A percentile compares a stretch with the other conserved stretches of the same genome.
Conservation (phyloP, 2,329 filamentous ascomycete species). For the Botrytis pseudocinerea region DNA sequence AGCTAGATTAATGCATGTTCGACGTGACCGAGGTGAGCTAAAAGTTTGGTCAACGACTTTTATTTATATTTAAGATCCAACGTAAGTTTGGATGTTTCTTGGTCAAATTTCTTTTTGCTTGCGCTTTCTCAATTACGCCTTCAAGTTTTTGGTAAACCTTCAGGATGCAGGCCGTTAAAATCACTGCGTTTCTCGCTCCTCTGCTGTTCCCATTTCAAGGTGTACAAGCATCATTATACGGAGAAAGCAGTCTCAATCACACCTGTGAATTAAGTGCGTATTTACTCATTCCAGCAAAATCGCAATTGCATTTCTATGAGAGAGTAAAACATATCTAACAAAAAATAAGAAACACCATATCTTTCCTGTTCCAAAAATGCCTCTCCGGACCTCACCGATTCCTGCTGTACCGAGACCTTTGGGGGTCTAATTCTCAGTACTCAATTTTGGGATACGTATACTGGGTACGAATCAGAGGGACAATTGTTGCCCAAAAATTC, state of each 20-base stretch:
- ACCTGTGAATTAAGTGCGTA: constrained; percentile 35
- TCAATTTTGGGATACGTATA: constrained; percentile 66
- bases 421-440: constrained; percentile 63
- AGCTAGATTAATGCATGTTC: neutral
- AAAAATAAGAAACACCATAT: constrained; percentile 31
- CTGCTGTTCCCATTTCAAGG: neutral
- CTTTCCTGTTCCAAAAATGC: constrained; percentile 53
- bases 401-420: constrained; percentile 65
- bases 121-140: neutral
- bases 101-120: neutral
- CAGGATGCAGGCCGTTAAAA: neutral
- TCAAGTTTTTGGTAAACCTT: neutral
- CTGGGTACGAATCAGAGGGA: constrained; percentile 56
- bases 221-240: constrained; percentile 31
- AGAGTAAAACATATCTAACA: constrained; percentile 10
- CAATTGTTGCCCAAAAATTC: constrained; percentile 58
- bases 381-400: constrained; percentile 51
- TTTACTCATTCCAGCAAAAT: neutral
- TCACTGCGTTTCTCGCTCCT: constrained; percentile 9
- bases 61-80: neutral
- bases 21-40: neutral
- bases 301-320: neutral
- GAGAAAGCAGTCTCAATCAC: constrained; percentile 37
- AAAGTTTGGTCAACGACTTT: neutral
- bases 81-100: neutral